Conservation (phyloP, 306 rosid species). For the Inga laurina region DNA sequence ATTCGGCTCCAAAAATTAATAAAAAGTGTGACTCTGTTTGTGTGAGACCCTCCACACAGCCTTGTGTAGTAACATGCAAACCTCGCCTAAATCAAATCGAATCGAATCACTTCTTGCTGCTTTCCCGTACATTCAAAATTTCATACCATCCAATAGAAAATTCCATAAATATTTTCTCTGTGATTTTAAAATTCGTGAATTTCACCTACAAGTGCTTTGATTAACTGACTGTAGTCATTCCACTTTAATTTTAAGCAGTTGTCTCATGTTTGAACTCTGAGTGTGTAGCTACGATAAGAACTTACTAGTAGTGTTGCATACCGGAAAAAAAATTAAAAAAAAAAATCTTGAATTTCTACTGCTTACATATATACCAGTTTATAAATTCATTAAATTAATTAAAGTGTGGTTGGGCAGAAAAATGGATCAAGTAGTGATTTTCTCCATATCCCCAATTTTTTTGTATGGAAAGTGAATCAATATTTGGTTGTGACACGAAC, state of each 20-base stretch:
- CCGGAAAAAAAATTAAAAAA: too few species aligned
- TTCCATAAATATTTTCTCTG: not conserved
- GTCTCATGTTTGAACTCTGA: too few species aligned
- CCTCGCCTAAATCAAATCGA: slow-evolving; percentile 38
- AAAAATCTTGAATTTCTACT: not conserved
- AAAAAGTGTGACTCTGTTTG: slow-evolving; percentile 16
- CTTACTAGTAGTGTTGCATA: too few species aligned
- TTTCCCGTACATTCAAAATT: not conserved
- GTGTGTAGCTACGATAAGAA: too few species aligned
- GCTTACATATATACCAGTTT: not conserved
- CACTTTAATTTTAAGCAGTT: too few species aligned
- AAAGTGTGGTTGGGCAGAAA: not conserved
- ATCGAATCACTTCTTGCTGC: slow-evolving; percentile 30
- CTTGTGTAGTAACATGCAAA: slow-evolving; percentile 51
- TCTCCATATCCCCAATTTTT: not conserved
- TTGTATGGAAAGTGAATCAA: not conserved
- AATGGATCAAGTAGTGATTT: not conserved
- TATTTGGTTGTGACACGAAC: slow-evolving; percentile 1
- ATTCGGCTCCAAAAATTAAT: slow-evolving; percentile 26
- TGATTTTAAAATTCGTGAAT: not conserved
- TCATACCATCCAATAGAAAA: not conserved
- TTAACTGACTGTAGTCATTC: too few species aligned
- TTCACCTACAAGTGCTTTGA: not conserved
- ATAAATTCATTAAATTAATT: not conserved
- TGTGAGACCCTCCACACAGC: slow-evolving; percentile 35